These are phyloP conservation scores for Plenodomus lindquistii DNA, from an alignment of 2,329 filamentous ascomycete genomes.

Conservation along the genomic window DNA sequence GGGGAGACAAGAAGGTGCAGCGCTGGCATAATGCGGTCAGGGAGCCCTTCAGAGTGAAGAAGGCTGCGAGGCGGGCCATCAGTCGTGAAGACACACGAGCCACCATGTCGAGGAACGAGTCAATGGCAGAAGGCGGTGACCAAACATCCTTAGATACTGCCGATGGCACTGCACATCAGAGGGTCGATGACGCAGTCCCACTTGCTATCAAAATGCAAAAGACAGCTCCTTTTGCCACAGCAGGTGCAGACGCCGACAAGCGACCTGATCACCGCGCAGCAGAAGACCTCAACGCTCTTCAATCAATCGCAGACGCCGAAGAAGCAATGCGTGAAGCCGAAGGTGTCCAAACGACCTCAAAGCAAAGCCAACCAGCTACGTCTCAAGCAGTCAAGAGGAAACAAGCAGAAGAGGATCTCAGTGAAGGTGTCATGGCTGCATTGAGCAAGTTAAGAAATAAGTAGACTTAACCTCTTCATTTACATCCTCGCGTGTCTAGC, in stretches of 20 bases:
- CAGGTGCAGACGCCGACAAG: slow-evolving; percentile 41
- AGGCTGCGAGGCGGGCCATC: slow-evolving; percentile 63
- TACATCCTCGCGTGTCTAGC: too few species aligned
- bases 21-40: slow-evolving; percentile 80
- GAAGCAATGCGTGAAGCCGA: slow-evolving; percentile 49
- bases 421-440: slow-evolving; percentile 63
- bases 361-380: slow-evolving; percentile 21
- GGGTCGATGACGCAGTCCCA: slow-evolving; percentile 37
- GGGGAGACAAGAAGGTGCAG: slow-evolving; percentile 94
- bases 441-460: slow-evolving; percentile 57
- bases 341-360: slow-evolving; percentile 6
- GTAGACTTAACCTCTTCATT: slow-evolving; percentile 5
- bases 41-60: slow-evolving; percentile 80
- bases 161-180: slow-evolving; percentile 28
- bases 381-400: slow-evolving; percentile 40
- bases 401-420: slow-evolving; percentile 51
- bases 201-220: slow-evolving; percentile 28
- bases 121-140: slow-evolving; percentile 29
- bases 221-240: slow-evolving; percentile 19
- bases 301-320: slow-evolving; percentile 50
- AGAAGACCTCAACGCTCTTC: slow-evolving; percentile 27
- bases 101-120: slow-evolving; percentile 30
- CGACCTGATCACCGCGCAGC: slow-evolving; percentile 41
- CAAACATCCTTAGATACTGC: slow-evolving; percentile 14
- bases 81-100: slow-evolving; percentile 36